Conservation (phyloP, 306 rosid species). For the Quercus mongolica region DNA sequence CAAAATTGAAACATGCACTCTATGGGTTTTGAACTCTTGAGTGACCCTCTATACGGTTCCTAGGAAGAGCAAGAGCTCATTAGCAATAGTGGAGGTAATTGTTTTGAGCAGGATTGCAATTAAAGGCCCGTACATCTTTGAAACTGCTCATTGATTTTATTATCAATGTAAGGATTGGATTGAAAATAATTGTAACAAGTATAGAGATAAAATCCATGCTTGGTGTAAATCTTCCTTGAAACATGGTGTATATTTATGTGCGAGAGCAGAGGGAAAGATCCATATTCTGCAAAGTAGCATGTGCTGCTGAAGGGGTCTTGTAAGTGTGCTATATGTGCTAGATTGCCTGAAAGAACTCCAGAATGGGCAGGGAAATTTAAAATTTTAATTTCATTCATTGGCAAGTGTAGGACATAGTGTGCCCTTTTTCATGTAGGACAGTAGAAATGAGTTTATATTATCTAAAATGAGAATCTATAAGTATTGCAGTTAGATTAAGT, state of each 20-base stretch:
- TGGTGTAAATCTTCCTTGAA: background rate
- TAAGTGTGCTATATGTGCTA: background rate
- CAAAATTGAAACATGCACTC: background rate
- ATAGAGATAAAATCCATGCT: background rate
- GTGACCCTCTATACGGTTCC: too few species aligned
- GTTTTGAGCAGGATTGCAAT: background rate
- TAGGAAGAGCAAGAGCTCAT: background rate
- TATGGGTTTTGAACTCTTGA: background rate
- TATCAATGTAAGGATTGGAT: background rate
- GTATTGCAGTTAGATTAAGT: background rate
- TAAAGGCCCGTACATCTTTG: background rate
- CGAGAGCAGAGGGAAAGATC: background rate
- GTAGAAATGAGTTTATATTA: too few species aligned
- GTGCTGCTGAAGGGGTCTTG: background rate
- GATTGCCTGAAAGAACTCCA: background rate
- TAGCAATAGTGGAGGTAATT: background rate
- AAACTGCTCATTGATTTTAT: background rate
- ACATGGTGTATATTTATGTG: background rate
- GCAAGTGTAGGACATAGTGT: background rate
- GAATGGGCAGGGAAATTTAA: background rate
- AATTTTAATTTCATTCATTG: background rate
- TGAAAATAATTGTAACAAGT: background rate
- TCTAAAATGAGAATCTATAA: background rate
- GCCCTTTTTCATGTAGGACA: background rate
- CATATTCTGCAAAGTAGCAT: background rate